Base-by-base conservation (phyloP, 805 yeast species). In the Aciculoconidium aculeatum region DNA sequence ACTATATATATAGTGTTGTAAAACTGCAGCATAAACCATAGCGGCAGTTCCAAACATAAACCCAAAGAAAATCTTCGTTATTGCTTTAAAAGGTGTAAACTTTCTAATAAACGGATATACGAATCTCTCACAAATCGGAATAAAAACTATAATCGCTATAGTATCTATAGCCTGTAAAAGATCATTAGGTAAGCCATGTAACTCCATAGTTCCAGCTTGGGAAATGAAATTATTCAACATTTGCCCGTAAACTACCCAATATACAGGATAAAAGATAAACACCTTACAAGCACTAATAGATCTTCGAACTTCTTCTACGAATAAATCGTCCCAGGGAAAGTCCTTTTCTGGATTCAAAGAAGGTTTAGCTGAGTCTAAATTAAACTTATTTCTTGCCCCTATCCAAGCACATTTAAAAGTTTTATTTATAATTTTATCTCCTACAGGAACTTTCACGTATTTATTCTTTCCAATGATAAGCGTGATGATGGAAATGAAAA, bases 121-220 rank as follows among this genome's bases (percentile, higher is more conserved):
- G 11, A 65, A 43, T 32, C 65, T 54, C 53, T 81, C 84, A 55
- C 71, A 67, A 40, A 82, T 63, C 32, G 94, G 94, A 41, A 83
- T 78, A 51, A 80, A 76, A 10, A 82, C 61, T 43, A 82, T 79
- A 42, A 82, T 70, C 20, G 84, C 77, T 41, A 83, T 58, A 11
- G 92, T 81, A 54, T 82, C 80, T 44, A 82, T 70, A 46, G 77
- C 80, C 55, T 76, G 80, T 61, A 82, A 70, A 40, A 82, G 66
- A 63, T 82, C 92, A 49, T 83, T 82, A 42, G 94, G 90, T 42
- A 82, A 67, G 22, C 83, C 81, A 48, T 82, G 85, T 28, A 72
- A 62, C 43, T 78, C 73, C 83, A 80, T 77, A 41, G 70, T 66
- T 31, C 77, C 81, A 23, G 88, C 85, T 51, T 78, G 85, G 21